Evolutionary conservation across 495 filamentous ascomycete species (phyloP), one percentile per base, ranked within the genome.

Genomic region (Lepidopterella palustris): DNA sequence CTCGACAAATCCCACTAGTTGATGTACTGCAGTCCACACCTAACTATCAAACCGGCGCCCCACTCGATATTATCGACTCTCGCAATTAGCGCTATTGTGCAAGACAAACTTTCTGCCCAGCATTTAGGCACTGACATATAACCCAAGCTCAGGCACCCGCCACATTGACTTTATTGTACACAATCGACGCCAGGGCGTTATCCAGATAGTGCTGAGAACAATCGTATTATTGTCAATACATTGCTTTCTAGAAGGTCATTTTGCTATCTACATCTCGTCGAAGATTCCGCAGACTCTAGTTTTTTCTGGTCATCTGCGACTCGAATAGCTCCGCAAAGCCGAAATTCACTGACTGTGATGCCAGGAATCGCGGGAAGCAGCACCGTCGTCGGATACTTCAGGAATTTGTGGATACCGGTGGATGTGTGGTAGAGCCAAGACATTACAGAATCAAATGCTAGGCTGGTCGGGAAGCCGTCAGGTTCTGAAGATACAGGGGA

Each of bases 251-350:
- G 3, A 2, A 11, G 18, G 13, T 42, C 35, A 42, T 42, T 11
- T 13, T 42, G 2, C 63, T 21, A 70, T 66, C 49, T 61, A 68
- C 55, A 71, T 61, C 59, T 1, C 58, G 58, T 10, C 54, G 25
- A 42, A 67, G 48, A 63, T 77, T 74, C 74, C 74, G 76, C 4
- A 70, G 62, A 13, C 67, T 66, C 49, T 67, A 65, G 25, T 66
- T 57, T 6, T 74, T 42, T 21, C 56, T 72, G n/a, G 64, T 70
- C 6, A 55, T 15, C 45, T 72, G 54, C 5, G 61, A 62, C 63
- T 78, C 76, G 53, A 71, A 73, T 4, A 76, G 76, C 59, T 79
- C 76, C 9, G 76, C 65, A 60, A 76, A 77, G 8, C 76, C n/a
- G 76, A 58, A 79, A 78, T 59, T 78, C 76, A 0, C 65, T 70